These are phyloP conservation scores for Closterium sp. DNA, from an alignment of 139 green algal species.

Conservation along the genomic window DNA sequence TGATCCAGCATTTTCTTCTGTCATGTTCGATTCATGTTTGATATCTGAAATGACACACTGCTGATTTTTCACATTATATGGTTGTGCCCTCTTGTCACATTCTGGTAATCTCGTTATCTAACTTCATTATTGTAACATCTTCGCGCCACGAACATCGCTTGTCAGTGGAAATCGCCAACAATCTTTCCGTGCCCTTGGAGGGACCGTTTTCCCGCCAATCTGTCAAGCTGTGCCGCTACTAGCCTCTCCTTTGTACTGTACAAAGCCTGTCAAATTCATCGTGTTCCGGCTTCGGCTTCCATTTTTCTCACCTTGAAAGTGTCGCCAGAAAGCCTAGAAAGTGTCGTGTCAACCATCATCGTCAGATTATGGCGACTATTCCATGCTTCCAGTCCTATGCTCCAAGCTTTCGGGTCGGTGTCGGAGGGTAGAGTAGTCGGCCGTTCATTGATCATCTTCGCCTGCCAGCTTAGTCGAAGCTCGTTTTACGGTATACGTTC, in stretches of 20 bases:
- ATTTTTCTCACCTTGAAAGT: too few species aligned
- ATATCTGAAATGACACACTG: too few species aligned
- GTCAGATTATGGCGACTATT: not conserved
- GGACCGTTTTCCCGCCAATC: not conserved
- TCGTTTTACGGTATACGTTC: not conserved
- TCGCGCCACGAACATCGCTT: not conserved
- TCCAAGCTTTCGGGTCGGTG: not conserved
- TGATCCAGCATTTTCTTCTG: not conserved
- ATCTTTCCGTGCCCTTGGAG: not conserved
- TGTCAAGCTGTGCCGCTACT: not conserved
- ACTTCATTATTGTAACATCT: not conserved
- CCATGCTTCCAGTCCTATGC: not conserved
- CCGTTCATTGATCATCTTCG: not conserved
- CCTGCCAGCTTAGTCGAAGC: not conserved
- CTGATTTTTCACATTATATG: too few species aligned
- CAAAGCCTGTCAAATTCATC: too few species aligned
- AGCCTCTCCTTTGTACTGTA: not conserved
- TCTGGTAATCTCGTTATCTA: too few species aligned
- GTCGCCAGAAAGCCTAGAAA: not conserved
- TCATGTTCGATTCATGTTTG: too few species aligned
- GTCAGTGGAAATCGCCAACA: not conserved
- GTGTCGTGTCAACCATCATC: not conserved
- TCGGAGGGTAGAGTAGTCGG: not conserved
- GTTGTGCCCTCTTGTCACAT: too few species aligned
- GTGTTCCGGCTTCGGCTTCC: too few species aligned